Percentiles rank a stretch among this genome's conserved stretches.
phyloP scores from a whole-genome alignment of 768 basidiomycete genomes.

The Neoboletus brunneissimus region DNA sequence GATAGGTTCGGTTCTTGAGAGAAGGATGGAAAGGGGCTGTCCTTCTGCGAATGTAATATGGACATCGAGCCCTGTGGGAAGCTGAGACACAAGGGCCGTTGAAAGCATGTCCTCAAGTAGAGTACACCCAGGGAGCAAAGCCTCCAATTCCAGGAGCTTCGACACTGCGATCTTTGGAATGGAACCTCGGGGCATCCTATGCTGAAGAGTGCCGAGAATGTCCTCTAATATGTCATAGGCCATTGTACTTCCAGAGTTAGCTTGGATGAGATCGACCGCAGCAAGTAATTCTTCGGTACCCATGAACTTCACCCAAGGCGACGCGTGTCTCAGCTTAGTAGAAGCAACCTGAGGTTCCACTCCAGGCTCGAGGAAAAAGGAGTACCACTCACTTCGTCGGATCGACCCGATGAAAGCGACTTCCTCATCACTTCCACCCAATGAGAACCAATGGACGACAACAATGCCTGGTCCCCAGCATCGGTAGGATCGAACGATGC shows the following conservation, averaged over 20 bases:
- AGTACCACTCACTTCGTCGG: conserved; percentile 11
- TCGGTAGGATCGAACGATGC: conserved; percentile 37
- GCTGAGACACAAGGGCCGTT: conserved; percentile 34
- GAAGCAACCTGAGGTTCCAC: neutral
- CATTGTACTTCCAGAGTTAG: conserved; percentile 1
- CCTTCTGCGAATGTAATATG: conserved; percentile 6
- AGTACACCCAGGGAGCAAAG: conserved; percentile 33
- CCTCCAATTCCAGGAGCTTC: conserved; percentile 39
- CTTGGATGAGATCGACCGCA: conserved; percentile 41
- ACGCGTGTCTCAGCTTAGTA: conserved; percentile 13
- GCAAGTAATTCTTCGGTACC: conserved; percentile 38
- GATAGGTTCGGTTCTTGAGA: neutral
- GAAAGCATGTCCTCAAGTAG: conserved; percentile 51
- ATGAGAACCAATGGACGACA: conserved; percentile 39
- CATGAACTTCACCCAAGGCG: conserved; percentile 57
- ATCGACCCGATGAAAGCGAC: conserved; percentile 10
- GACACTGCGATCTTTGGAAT: conserved; percentile 28
- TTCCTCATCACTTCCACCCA: conserved; percentile 37
- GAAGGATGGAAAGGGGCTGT: conserved; percentile 1
- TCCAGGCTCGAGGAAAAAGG: neutral
- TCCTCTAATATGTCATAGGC: conserved; percentile 31
- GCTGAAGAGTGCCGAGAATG: conserved; percentile 36
- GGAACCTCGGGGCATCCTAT: conserved; percentile 3
- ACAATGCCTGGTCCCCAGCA: conserved; percentile 37
- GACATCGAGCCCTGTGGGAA: conserved; percentile 32